A percentile compares a stretch with the other conserved stretches of the same genome.
phyloP scores from a whole-genome alignment of 2,329 filamentous ascomycete species.

The Venturia aucupariae region DNA sequence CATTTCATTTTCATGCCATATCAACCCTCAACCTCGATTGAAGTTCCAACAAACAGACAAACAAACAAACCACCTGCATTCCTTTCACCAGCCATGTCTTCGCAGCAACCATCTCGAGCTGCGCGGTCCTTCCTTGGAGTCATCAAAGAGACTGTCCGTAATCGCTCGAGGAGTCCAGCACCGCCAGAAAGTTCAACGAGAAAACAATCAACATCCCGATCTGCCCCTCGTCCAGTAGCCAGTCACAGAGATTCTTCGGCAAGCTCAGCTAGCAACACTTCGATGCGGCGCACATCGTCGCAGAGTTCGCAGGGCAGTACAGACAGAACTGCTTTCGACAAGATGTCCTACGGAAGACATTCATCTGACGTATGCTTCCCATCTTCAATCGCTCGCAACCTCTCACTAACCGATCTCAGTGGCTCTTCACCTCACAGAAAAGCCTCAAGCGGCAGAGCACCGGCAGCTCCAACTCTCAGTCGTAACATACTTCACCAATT shows the following conservation, averaged over 20 bases:
- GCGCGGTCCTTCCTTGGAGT: neutral
- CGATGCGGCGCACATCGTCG: neutral
- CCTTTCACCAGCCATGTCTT: neutral
- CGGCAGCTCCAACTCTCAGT: neutral
- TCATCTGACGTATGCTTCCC: neutral
- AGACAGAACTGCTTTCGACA: neutral
- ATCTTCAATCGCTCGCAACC: neutral
- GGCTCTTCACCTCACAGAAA: slow-evolving; percentile 3
- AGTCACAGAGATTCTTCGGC: neutral
- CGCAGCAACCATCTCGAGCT: neutral
- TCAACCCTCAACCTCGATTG: neutral
- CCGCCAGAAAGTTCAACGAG: neutral
- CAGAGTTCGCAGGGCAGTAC: neutral
- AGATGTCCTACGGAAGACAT: neutral
- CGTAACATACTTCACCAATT: neutral
- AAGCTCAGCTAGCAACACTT: neutral
- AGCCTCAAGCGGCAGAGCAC: neutral
- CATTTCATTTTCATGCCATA: neutral
- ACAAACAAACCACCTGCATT: too few relatives aligned
- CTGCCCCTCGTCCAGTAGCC: neutral
- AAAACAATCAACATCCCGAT: neutral
- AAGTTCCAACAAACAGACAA: neutral
- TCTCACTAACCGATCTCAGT: neutral
- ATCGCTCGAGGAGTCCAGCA: slow-evolving; percentile 1
- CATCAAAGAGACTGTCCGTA: slow-evolving; percentile 4